These are phyloP conservation scores for Epichloe uncinata DNA, from an alignment of 2,329 filamentous ascomycete genomes.

Conservation along the genomic window DNA sequence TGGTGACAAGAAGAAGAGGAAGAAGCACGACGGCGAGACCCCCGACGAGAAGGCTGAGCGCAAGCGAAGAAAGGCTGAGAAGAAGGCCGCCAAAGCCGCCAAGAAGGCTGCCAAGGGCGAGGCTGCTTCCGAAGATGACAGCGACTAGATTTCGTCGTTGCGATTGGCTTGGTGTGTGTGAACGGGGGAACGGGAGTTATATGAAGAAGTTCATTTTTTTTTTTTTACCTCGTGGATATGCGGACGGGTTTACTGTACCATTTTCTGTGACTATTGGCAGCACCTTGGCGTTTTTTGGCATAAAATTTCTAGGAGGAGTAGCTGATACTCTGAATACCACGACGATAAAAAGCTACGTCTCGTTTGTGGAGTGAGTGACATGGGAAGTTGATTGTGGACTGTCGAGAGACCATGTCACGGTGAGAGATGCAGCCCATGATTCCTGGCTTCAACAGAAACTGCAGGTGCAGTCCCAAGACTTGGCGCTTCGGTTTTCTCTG, in stretches of 20 bases:
- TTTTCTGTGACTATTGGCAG: slow-evolving; percentile 9
- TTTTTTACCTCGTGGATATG: slow-evolving; percentile 7
- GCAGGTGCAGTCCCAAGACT: too few relatives aligned
- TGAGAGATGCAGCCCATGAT: too few relatives aligned
- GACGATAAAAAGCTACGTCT: background rate
- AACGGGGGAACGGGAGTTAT: slow-evolving; percentile 2
- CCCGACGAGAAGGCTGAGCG: slow-evolving; percentile 52
- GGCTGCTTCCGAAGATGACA: slow-evolving; percentile 34
- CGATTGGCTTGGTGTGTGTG: background rate
- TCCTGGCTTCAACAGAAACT: too few relatives aligned
- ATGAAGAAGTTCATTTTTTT: background rate
- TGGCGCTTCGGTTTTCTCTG: too few relatives aligned
- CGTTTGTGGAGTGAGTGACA: too few relatives aligned
- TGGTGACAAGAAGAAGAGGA: slow-evolving; percentile 53
- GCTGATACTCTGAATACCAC: background rate
- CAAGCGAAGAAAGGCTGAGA: slow-evolving; percentile 46
- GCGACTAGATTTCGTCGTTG: slow-evolving; percentile 5
- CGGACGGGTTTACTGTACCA: slow-evolving; percentile 11
- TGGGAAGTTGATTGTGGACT: too few relatives aligned
- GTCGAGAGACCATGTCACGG: too few relatives aligned
- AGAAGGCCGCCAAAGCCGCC: slow-evolving; percentile 43
- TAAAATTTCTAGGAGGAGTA: slow-evolving; percentile 7
- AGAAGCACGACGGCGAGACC: slow-evolving; percentile 71
- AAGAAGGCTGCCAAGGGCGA: slow-evolving; percentile 40
- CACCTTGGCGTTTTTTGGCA: slow-evolving; percentile 13